Base-by-base conservation (phyloP, 768 basidiomycete genomes). In the Boletus bicolor region DNA sequence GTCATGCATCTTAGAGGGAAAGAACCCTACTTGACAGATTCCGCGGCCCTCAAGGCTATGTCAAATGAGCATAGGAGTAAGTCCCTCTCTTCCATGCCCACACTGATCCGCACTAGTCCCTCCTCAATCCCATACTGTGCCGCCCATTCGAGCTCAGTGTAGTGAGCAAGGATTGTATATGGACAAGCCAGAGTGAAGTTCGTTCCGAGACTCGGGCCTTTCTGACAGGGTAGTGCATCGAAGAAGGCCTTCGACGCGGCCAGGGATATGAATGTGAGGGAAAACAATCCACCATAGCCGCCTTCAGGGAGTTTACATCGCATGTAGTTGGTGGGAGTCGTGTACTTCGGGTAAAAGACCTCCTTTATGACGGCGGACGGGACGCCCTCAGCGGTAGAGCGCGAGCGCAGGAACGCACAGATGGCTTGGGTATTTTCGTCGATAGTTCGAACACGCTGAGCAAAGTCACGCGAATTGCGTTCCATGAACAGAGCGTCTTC, bases 401-500 rank as follows among this genome's bases (percentile, higher is more conserved):
- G 82, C 2, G 82, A 77, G 38, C 77, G 80, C 30, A 99, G 77
- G 68, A 87, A 83, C 52, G 90, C 87, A 71, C 93, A 95, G 54
- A 95, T 76, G 43, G 81, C 82, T 67, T 92, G 86, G 4, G 95
- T 78, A 69, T 96, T 98, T 34, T 72, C 69, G 70, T 98, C 92
- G 71, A 96, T 92, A 51, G 76, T 69, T 53, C 77, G 77, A 61
- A 93, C 80, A 52, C 96, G 91, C 8, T 75, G 77, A 49, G 79
- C 73, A 76, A 96, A 98, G 73, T 97, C 87, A 49, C 96, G 91
- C 17, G 96, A 98, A 74, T 99, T 99, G 61, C 95, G 89, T 69
- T 99, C 96, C 89, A 99, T 90, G 78, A 86, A 96, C 53, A 98
- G 84, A 41, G 91, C 93, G 66, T 99, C 96, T 69, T 94, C 91